Evolutionary conservation across 257 asterid genomes (phyloP), one percentile per base, ranked within the genome.

Genomic region (Voacanga thouarsii): DNA sequence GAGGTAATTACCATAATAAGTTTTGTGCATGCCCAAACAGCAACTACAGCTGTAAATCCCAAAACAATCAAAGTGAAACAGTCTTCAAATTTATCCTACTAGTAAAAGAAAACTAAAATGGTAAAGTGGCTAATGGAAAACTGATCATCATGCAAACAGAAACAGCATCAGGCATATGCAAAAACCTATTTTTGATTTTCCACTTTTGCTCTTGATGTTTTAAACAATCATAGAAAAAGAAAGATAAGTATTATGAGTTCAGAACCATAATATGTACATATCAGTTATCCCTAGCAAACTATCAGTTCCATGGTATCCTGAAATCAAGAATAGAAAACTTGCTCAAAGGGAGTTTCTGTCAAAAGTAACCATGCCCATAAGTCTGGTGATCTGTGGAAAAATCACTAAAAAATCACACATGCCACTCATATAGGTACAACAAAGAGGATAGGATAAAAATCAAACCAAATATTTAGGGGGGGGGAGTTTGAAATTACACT

Each of bases 51-150:
- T 2, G 98, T 91, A 81, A 95, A 91, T 85, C 99, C 98, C 82
- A 95, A 81, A 76, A 97, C 99, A 69, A 95, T 53, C 80, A 95
- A 82, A 74, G 90, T 97, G 86, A 93, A 3, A 66, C 96, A 92
- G 82, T 95, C 98, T 86, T 95, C 99, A 51, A 98, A 86, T 43
- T 88, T 87, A 61, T 90, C 96, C 99, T 97, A 95, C 99, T 95
- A 83, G 70, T 74, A 28, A 80, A 82, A 85, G 81, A 26, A 71
- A 19, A 21, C 57, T 28, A 59, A 73, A 6, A 78, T 28, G 28
- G 30, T 55, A 51, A 39, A 65, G 51, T 24, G 68, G 73, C 56
- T 15, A 43, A 60, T 7, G 28, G 63, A 59, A 67, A 53, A 77
- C 4, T 37, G 76, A 44, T 39, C 50, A 50, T 44, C 59, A 59